Conservation (phyloP, 306 rosid species). For the Prunus padus region DNA sequence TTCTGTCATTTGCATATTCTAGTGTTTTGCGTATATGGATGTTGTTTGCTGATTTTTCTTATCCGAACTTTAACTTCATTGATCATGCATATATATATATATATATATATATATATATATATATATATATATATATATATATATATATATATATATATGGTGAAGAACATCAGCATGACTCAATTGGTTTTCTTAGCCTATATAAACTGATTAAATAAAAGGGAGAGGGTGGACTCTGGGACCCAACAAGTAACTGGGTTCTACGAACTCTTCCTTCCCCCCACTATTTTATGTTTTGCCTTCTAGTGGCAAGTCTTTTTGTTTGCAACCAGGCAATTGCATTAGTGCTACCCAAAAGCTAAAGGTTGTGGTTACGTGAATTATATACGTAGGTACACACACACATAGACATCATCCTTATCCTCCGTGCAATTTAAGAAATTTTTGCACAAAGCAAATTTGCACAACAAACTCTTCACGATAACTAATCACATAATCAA, state of each 20-base stretch:
- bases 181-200: background rate
- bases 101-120: too few relatives aligned
- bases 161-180: constrained; percentile 4
- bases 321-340: constrained; percentile 20
- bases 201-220: background rate
- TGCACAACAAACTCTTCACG: too few relatives aligned
- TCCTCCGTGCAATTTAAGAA: background rate
- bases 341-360: background rate
- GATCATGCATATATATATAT: too few relatives aligned
- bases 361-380: background rate
- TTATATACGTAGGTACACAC: background rate
- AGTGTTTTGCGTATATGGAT: background rate
- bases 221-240: constrained; percentile 9
- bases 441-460: background rate
- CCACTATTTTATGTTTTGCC: constrained; percentile 20
- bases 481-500: too few relatives aligned
- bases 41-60: background rate
- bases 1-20: background rate
- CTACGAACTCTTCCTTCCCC: background rate
- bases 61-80: background rate
- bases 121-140: background rate
- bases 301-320: constrained; percentile 13
- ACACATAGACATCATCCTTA: background rate
- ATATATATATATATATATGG: background rate
- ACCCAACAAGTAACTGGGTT: constrained; percentile 1